Conservation (phyloP, 2,329 filamentous ascomycete species). For the Penicillium sp. region DNA sequence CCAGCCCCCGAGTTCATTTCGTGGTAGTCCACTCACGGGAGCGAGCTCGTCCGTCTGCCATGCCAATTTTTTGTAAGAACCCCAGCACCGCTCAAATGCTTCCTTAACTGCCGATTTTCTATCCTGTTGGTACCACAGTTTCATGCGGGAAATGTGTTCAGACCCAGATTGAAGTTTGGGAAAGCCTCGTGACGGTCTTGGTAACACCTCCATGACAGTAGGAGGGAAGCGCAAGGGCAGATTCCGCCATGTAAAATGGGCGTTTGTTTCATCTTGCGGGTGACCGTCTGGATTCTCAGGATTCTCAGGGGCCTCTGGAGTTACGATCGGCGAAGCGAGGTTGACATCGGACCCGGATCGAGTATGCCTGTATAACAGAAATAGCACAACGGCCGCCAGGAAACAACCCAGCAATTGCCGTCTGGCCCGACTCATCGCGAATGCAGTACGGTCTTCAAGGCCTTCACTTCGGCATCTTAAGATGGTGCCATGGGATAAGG, state of each 20-base stretch:
- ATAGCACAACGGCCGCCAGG: constrained; percentile 7
- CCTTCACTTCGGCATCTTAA: constrained; percentile 3
- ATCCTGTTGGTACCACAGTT: constrained; percentile 2
- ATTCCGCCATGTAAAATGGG: constrained; percentile 6
- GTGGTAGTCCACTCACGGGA: constrained; percentile 63
- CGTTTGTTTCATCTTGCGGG: neutral
- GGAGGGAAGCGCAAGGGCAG: constrained; percentile 13
- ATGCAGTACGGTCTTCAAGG: neutral
- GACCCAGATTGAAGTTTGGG: constrained; percentile 7
- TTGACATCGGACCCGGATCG: constrained; percentile 26
- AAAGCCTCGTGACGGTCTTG: neutral
- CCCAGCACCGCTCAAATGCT: constrained; percentile 73
- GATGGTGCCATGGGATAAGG: neutral
- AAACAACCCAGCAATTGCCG: constrained; percentile 14
- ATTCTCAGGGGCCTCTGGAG: neutral
- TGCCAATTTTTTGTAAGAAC: constrained; percentile 71
- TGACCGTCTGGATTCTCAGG: neutral
- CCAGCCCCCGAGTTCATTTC: constrained; percentile 83
- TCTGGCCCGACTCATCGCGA: constrained; percentile 13
- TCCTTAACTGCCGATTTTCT: constrained; percentile 58
- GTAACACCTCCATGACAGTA: constrained; percentile 1
- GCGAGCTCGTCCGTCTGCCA: constrained; percentile 82
- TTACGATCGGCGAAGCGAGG: neutral
- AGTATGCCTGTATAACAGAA: constrained; percentile 36
- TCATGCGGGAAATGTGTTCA: constrained; percentile 2